phyloP scores from a whole-genome alignment of 2,329 filamentous ascomycete genomes.

The Aspergillus versicolor region DNA sequence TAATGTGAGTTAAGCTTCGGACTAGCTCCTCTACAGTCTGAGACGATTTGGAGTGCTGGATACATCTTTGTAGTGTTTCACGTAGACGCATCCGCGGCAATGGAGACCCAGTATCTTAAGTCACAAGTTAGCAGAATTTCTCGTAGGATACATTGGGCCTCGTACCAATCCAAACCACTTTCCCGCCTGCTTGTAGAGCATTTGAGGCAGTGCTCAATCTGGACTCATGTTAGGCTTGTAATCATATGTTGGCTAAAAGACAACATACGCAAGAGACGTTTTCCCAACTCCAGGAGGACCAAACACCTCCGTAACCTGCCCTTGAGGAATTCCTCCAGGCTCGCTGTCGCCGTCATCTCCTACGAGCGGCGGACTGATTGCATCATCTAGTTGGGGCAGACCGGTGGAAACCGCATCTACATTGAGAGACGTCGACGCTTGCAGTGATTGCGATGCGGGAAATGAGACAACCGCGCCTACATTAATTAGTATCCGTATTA shows the following conservation, averaged over 20 bases:
- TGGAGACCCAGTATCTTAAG: slow-evolving; percentile 49
- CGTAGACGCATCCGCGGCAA: slow-evolving; percentile 50
- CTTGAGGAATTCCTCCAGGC: slow-evolving; percentile 64
- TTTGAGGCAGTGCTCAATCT: slow-evolving; percentile 70
- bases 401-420: slow-evolving; percentile 41
- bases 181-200: slow-evolving; percentile 59
- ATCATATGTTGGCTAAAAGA: slow-evolving; percentile 8
- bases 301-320: slow-evolving; percentile 83
- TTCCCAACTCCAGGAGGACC: slow-evolving; percentile 85
- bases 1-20: slow-evolving; percentile 65
- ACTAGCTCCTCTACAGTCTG: slow-evolving; percentile 28
- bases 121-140: slow-evolving; percentile 5
- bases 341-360: slow-evolving; percentile 15
- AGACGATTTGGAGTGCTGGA: slow-evolving; percentile 10
- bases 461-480: slow-evolving; percentile 34
- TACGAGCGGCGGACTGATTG: slow-evolving; percentile 15
- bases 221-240: slow-evolving; percentile 18
- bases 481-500: background rate
- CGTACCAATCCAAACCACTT: slow-evolving; percentile 81
- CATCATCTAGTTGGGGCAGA: slow-evolving; percentile 48
- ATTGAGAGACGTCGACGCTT: slow-evolving; percentile 24
- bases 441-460: slow-evolving; percentile 38
- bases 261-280: slow-evolving; percentile 72
- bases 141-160: background rate
- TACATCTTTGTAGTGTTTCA: slow-evolving; percentile 40